Conservation (phyloP, 2,329 filamentous ascomycete genomes). For the Calonectria montana region DNA sequence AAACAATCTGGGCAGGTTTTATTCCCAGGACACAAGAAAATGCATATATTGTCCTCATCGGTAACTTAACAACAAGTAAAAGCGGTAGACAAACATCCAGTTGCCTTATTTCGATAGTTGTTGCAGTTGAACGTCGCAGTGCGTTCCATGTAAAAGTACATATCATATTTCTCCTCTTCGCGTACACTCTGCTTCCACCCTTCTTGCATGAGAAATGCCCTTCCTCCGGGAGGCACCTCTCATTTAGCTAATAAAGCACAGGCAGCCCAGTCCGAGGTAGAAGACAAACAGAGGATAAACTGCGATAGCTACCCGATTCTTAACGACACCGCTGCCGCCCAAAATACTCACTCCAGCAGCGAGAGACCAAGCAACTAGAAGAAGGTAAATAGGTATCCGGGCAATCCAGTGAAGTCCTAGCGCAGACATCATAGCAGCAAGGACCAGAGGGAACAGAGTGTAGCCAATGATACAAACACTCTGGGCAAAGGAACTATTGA, state of each 20-base stretch:
- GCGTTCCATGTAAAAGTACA: conserved; percentile 19
- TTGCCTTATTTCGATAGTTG: neutral
- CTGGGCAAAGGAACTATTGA: conserved; percentile 89
- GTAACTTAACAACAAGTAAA: neutral
- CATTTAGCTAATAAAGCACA: conserved; percentile 93
- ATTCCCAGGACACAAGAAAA: neutral
- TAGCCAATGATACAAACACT: conserved; percentile 98
- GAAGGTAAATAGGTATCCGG: conserved; percentile 89
- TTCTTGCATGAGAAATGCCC: neutral
- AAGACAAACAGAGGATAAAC: conserved; percentile 97
- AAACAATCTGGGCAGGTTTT: neutral
- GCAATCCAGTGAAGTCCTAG: conserved; percentile 82
- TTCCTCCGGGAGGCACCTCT: neutral
- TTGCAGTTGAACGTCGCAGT: neutral
- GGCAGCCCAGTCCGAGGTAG: conserved; percentile 90
- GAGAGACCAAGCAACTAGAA: conserved; percentile 91
- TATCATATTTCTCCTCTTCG: neutral
- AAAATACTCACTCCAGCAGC: conserved; percentile 96
- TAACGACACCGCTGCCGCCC: conserved; percentile 93
- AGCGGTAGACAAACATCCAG: neutral
- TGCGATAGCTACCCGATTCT: conserved; percentile 92
- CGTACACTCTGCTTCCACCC: neutral
- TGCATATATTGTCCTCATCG: neutral
- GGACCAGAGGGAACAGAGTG: conserved; percentile 95
- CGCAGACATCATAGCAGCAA: conserved; percentile 90